phyloP scores from a whole-genome alignment of 805 yeast species.

The Wickerhamiella vanderwaltii region DNA sequence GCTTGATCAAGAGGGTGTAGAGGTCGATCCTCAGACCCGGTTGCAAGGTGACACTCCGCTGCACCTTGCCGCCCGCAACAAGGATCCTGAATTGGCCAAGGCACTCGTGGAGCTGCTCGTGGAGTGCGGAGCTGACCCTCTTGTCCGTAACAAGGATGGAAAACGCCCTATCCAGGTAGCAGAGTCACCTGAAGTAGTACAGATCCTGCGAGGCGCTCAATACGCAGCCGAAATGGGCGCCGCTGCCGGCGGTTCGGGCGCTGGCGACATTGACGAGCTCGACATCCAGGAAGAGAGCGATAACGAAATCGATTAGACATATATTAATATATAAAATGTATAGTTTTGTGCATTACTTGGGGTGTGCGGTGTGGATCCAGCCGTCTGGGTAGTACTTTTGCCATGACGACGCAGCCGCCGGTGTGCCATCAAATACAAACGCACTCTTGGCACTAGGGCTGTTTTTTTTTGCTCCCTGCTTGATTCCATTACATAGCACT shows the following conservation, averaged over 20 bases:
- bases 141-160: conserved; percentile 40
- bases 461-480: conserved; percentile 16
- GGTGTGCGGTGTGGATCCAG: no score
- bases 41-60: conserved; percentile 77
- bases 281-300: conserved; percentile 17
- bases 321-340: not conserved
- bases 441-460: conserved; percentile 1
- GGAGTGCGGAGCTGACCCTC: conserved; percentile 86
- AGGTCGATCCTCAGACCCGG: conserved; percentile 67
- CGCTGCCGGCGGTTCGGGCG: conserved; percentile 4
- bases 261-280: conserved; percentile 7
- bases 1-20: conserved; percentile 81
- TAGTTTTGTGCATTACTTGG: no score
- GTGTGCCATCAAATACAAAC: not conserved
- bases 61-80: conserved; percentile 64
- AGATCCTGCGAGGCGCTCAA: conserved; percentile 71
- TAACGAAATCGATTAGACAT: conserved; percentile 10
- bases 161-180: conserved; percentile 67
- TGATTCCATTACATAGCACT: conserved; percentile 20
- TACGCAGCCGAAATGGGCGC: conserved; percentile 25
- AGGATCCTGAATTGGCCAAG: conserved; percentile 74
- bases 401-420: not conserved
- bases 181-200: conserved; percentile 42
- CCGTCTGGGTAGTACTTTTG: conserved; percentile 17
- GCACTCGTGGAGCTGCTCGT: conserved; percentile 52